Evolutionary conservation across 345 rosid genomes (phyloP).

Genomic region (Geranium brycei): DNA sequence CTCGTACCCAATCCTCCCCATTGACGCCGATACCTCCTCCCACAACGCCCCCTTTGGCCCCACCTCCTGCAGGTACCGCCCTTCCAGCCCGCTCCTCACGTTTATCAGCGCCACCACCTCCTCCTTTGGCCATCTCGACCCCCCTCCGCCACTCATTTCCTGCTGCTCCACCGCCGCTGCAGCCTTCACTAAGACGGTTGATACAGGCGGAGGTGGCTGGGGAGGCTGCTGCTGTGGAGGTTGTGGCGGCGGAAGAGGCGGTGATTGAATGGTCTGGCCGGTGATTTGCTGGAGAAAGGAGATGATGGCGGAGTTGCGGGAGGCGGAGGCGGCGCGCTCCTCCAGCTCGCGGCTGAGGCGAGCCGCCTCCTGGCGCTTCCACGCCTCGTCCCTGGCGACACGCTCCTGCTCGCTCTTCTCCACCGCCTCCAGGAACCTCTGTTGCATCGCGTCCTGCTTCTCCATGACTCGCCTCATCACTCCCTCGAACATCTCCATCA

Average conservation of each 20-base stretch:
- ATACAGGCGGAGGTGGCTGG: neutral
- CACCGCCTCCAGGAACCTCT: slow-evolving; percentile 56
- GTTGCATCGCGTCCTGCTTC: slow-evolving; percentile 70
- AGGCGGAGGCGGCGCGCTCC: slow-evolving; percentile 52
- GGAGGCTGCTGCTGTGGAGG: slow-evolving; percentile 6
- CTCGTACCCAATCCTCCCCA: slow-evolving; percentile 29
- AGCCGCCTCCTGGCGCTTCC: slow-evolving; percentile 67
- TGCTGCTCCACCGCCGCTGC: no score
- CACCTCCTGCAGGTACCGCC: slow-evolving; percentile 26
- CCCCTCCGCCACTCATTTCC: slow-evolving; percentile 1
- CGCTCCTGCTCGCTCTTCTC: slow-evolving; percentile 80
- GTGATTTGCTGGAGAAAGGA: slow-evolving; percentile 62
- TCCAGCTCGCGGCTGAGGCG: slow-evolving; percentile 58
- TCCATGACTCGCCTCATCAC: slow-evolving; percentile 66
- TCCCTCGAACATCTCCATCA: slow-evolving; percentile 61
- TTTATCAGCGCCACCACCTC: slow-evolving; percentile 31
- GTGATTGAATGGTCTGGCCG: slow-evolving; percentile 24
- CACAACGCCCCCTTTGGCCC: slow-evolving; percentile 42
- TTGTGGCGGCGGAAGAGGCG: slow-evolving; percentile 1
- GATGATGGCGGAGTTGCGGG: slow-evolving; percentile 54
- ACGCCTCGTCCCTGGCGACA: slow-evolving; percentile 60
- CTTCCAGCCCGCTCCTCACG: slow-evolving; percentile 26
- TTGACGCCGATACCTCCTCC: slow-evolving; percentile 37
- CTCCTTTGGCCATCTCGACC: slow-evolving; percentile 34
- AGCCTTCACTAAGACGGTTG: no score